Evolutionary conservation across 2,329 filamentous ascomycete genomes (phyloP), one percentile per base, ranked within the genome.

Genomic region (Colletotrichum chlorophyti): DNA sequence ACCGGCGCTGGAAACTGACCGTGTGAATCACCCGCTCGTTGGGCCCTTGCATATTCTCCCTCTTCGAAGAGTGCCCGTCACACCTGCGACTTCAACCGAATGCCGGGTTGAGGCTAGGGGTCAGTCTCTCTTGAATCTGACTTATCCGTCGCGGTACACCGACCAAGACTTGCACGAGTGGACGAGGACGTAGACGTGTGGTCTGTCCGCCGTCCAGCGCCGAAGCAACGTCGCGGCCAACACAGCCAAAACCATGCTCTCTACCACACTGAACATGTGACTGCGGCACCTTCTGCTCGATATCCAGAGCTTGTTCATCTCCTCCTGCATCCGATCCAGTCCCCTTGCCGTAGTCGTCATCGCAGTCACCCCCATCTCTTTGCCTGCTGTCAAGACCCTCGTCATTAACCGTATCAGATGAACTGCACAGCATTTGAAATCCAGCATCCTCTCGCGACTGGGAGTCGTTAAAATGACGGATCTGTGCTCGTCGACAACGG

Each of bases 91-190:
- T n/a, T n/a, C n/a, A n/a, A 31, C 27, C 27, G 7, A 7, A 31
- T 31, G 27, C n/a, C n/a, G n/a, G n/a, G n/a, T 31, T 29, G 26
- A 3, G 8, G 19, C 26, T 6, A 19, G 14, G 37, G 42, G 48
- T 6, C 46, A 38, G n/a, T 6, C 5, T 24, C 9, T 3, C 19
- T 42, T 8, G 10, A 14, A 11, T n/a, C 4, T 5, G 15, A 35
- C n/a, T 34, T 46, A 41, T 4, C 29, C 21, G 19, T 21, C 32
- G 11, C 27, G 40, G 19, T 38, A 53, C 5, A 58, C 52, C 17
- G 51, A 57, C 57, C 57, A 45, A 4, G 43, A 29, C 7, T 15
- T 51, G 26, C 57, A 60, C 11, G 32, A 26, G 15, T 60, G 57
- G 12, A 60, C 37, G 32, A 60, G 26, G 19, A 49, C 45, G n/a